A percentile compares a stretch with the other conserved stretches of the same genome.
These are phyloP conservation scores for Peronosclerospora sorghi DNA, from an alignment of 352 stramenopile species.

Conservation along the genomic window DNA sequence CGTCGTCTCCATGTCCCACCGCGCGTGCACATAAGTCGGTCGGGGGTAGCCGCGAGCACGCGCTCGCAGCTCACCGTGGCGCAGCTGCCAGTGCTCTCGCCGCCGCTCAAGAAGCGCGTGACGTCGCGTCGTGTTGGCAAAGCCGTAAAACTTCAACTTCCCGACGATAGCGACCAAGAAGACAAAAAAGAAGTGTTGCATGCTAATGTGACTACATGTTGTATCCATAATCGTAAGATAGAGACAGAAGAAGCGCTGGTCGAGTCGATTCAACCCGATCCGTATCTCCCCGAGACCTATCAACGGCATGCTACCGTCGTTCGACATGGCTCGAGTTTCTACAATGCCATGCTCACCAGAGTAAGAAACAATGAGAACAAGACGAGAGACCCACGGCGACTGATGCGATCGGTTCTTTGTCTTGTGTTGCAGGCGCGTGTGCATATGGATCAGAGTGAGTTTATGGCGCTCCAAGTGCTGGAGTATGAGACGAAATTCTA, in stretches of 20 bases:
- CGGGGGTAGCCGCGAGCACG: slow-evolving; percentile 21
- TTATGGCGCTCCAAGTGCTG: slow-evolving; percentile 50
- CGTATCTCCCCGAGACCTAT: slow-evolving; percentile 36
- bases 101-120: slow-evolving; percentile 41
- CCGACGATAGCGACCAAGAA: slow-evolving; percentile 16
- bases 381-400: not conserved
- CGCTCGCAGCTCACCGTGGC: slow-evolving; percentile 15
- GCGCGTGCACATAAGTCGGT: slow-evolving; percentile 13
- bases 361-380: slow-evolving; percentile 16
- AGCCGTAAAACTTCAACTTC: slow-evolving; percentile 27
- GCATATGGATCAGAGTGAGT: slow-evolving; percentile 53
- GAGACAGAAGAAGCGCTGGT: slow-evolving; percentile 14
- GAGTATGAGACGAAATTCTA: slow-evolving; percentile 35
- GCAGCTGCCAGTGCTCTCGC: slow-evolving; percentile 27
- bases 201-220: slow-evolving; percentile 2
- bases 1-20: slow-evolving; percentile 8
- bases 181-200: not conserved
- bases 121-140: slow-evolving; percentile 21
- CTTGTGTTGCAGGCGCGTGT: slow-evolving; percentile 30
- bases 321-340: slow-evolving; percentile 26
- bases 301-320: slow-evolving; percentile 28
- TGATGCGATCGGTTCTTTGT: too few species aligned
- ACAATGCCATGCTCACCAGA: slow-evolving; percentile 52
- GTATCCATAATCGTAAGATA: slow-evolving; percentile 6
- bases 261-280: slow-evolving; percentile 37